Evolutionary conservation across 2,329 filamentous ascomycete genomes (phyloP), one percentile per base, ranked within the genome.

Genomic region (Dactylonectria macrodidyma): DNA sequence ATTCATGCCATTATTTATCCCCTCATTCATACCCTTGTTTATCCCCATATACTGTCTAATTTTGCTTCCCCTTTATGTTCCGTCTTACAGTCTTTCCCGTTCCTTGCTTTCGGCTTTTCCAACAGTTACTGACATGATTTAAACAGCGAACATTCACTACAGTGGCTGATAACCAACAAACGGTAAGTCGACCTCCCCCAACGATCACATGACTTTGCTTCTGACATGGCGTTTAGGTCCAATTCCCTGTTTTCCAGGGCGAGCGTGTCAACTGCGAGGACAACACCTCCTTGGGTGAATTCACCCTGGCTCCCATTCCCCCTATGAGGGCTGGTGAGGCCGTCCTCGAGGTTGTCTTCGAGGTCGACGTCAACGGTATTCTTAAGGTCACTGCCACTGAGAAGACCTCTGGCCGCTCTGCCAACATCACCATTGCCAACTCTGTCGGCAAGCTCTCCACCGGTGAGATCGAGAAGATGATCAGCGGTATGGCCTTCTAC

Each of bases 361-460:
- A 99, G 88, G 96, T 99, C 81, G 96, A 99, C 78, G 96, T 98
- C 90, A 99, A 99, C 89, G 96, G 96, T 92, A 97, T 98, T 83
- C 92, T 99, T 75, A 99, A 99, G 92, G 96, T 98, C 80, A 98
- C 95, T 72, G 96, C 96, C 76, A 98, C 95, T 55, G 96, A 99
- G 91, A 99, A 99, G 92, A 95, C 94, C 77, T 97, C 96, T 38
- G 96, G 96, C 80, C 95, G 96, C 83, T 96, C 90, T 81, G 96
- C 96, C 86, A 99, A 99, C 91, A 99, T 99, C 84, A 99, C 96
- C 83, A 99, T 99, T 86, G 94, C 94, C 86, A 99, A 99, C 91
- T 97, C 96, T 68, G 95, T 99, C 79, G 96, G 96, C 84, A 99
- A 99, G 90, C 94, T 99, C 76, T 97, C 95, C 71, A 93, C 92